phyloP scores from a whole-genome alignment of 2,329 filamentous ascomycete genomes.

The Chaetothyriales sp. region DNA sequence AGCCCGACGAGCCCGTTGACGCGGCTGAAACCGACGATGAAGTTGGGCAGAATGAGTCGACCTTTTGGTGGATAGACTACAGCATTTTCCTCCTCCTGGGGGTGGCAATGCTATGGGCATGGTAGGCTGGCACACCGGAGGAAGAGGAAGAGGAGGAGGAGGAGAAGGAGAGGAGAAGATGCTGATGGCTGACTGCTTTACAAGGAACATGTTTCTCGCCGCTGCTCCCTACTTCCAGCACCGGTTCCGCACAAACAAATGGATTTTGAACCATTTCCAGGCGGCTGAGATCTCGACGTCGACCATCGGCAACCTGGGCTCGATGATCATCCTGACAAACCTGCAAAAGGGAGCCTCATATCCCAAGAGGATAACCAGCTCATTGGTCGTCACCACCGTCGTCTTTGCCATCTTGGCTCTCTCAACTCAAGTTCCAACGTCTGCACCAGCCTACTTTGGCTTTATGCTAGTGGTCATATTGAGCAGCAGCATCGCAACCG shows the following conservation, averaged over 20 bases:
- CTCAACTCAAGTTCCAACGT: constrained; percentile 57
- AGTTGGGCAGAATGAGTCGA: constrained; percentile 5
- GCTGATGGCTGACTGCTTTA: constrained; percentile 1
- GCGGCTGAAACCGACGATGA: constrained; percentile 4
- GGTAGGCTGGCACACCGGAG: constrained; percentile 40
- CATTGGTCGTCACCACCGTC: constrained; percentile 60
- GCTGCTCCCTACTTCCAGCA: constrained; percentile 83
- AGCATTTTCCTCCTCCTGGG: constrained; percentile 70
- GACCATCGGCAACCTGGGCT: constrained; percentile 63
- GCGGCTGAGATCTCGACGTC: constrained; percentile 76
- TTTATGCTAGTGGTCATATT: constrained; percentile 76
- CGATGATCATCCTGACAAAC: constrained; percentile 62
- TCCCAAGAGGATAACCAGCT: constrained; percentile 64
- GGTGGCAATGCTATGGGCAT: constrained; percentile 93
- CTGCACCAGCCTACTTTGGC: constrained; percentile 54
- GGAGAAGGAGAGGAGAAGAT: too few species aligned
- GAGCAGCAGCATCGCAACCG: constrained; percentile 62
- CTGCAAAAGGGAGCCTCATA: constrained; percentile 75
- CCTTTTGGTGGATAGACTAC: constrained; percentile 78
- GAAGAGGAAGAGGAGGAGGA: not conserved
- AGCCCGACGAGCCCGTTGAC: constrained; percentile 9
- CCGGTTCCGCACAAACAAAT: constrained; percentile 57
- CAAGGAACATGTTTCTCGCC: constrained; percentile 95
- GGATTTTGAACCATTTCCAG: constrained; percentile 71
- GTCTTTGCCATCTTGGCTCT: constrained; percentile 65